Conservation (phyloP, 192 early-diverging fungal genomes). For the Coemansia aciculifera region DNA sequence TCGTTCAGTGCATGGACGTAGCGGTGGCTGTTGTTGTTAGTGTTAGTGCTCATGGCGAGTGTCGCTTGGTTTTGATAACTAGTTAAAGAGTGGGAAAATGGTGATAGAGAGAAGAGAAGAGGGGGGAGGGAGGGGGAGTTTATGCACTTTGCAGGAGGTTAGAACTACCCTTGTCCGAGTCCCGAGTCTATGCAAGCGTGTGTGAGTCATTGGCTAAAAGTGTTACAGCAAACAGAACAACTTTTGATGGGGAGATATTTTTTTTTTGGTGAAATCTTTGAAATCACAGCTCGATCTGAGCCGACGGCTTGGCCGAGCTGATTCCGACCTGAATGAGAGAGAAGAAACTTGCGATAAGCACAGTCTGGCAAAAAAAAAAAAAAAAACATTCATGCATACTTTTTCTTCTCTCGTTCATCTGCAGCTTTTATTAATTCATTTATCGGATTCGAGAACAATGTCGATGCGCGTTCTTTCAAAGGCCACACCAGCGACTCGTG, state of each 20-base stretch:
- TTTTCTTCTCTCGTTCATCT: conserved; percentile 5
- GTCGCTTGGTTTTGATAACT: neutral
- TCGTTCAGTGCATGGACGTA: conserved; percentile 78
- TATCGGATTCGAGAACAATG: conserved; percentile 14
- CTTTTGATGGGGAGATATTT: neutral
- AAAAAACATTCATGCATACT: neutral
- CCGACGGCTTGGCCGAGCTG: conserved; percentile 6
- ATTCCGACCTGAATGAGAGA: neutral
- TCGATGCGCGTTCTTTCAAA: conserved; percentile 51
- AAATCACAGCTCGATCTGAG: neutral
- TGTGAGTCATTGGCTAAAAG: neutral
- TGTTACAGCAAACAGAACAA: neutral
- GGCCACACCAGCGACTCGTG: conserved; percentile 43
- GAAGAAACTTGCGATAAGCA: neutral
- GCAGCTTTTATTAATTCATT: neutral
- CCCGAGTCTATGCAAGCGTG: neutral
- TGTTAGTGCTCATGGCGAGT: conserved; percentile 21
- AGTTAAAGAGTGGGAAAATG: neutral
- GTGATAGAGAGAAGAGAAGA: neutral
- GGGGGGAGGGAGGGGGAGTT: neutral
- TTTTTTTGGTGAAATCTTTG: neutral
- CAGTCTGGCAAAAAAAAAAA: too few species aligned
- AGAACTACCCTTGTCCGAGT: neutral
- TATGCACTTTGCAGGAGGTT: neutral
- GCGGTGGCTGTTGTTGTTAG: conserved; percentile 24